phyloP scores from a whole-genome alignment of 169 alveolate genomes.

The Sarcocystis neurona region DNA sequence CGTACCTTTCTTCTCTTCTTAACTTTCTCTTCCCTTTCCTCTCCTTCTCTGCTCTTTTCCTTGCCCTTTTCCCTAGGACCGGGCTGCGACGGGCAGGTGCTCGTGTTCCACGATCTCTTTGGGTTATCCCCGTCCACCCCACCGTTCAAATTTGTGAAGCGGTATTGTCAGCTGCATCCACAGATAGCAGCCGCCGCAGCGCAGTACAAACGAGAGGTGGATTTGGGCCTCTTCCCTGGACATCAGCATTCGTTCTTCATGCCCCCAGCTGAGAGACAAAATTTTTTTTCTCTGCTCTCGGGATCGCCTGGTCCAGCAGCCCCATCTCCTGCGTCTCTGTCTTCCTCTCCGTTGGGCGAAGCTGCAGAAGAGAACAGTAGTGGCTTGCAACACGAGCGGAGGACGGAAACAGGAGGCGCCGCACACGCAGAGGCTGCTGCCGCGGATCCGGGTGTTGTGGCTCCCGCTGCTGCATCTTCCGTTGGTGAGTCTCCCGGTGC shows the following conservation, averaged over 20 bases:
- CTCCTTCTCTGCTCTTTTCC: not conserved
- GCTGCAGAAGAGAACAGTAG: no score
- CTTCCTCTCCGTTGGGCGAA: no score
- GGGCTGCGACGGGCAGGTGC: conserved; percentile 68
- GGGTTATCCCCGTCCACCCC: conserved; percentile 40
- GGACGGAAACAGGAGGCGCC: no score
- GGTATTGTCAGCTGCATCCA: not conserved
- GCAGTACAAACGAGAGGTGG: conserved; percentile 9
- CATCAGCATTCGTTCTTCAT: conserved; percentile 13
- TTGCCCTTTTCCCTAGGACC: conserved; percentile 46
- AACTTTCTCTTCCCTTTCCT: not conserved
- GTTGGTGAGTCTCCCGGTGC: no score
- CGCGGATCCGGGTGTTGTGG: no score
- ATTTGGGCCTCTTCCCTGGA: conserved; percentile 18
- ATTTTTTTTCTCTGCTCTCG: not conserved
- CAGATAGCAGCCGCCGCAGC: conserved; percentile 20
- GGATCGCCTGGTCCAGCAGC: no score
- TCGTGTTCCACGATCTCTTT: conserved; percentile 64
- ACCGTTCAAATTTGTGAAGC: conserved; percentile 31
- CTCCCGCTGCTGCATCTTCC: no score
- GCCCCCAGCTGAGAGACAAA: not conserved
- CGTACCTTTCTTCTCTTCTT: not conserved
- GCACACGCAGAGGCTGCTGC: no score
- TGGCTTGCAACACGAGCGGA: no score
- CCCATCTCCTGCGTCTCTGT: no score